Conservation (phyloP, 768 basidiomycete species). For the Nevesoporus exiguus region DNA sequence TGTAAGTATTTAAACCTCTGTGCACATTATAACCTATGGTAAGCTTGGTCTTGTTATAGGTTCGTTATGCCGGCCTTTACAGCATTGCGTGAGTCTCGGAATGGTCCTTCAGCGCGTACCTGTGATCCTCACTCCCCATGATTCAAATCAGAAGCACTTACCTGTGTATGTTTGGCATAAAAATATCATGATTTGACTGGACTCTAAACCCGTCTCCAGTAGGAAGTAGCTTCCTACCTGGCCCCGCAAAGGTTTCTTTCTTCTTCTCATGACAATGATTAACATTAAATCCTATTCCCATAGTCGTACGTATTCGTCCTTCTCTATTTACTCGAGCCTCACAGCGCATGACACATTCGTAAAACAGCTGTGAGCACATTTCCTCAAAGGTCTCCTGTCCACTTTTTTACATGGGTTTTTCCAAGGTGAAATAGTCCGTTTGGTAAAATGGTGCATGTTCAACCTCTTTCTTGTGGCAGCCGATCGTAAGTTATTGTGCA, state of each 20-base stretch:
- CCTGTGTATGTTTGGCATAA: neutral
- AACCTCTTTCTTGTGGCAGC: neutral
- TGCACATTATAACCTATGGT: neutral
- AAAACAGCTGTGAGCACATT: neutral
- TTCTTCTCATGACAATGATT: accelerated
- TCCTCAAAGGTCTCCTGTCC: accelerated
- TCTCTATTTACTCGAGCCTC: too few relatives aligned
- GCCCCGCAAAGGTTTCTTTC: neutral
- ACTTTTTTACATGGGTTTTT: neutral
- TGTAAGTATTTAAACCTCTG: neutral
- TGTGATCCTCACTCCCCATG: neutral
- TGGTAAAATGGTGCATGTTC: neutral
- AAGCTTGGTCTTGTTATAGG: neutral
- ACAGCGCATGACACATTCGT: neutral
- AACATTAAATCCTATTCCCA: neutral
- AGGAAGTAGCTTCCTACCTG: neutral
- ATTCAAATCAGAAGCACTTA: neutral
- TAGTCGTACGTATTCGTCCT: neutral
- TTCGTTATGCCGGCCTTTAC: slow-evolving; percentile 8
- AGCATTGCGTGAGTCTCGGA: slow-evolving; percentile 3
- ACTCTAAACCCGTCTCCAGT: neutral
- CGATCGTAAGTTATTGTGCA: neutral
- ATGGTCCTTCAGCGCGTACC: neutral
- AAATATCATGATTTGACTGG: neutral
- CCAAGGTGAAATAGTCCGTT: neutral